Evolutionary conservation across 257 asterid genomes (phyloP), one percentile per base, ranked within the genome.

Genomic region (Salvia hispanica): DNA sequence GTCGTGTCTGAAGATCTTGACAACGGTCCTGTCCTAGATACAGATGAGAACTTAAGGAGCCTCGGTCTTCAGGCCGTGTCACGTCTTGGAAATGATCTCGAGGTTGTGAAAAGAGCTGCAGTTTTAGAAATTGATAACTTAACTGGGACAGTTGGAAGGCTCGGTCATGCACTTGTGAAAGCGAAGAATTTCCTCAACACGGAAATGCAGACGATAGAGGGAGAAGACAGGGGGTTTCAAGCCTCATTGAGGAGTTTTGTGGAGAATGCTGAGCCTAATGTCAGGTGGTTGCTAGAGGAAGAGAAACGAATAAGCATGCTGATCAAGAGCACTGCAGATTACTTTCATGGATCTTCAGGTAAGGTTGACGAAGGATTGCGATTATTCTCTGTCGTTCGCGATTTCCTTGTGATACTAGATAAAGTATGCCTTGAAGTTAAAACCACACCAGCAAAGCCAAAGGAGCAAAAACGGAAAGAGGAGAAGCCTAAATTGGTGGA

Each of bases 21-120:
- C 7, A 73, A 73, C 11, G 79, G 70, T 28, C 4, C 76, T 34
- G 7, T 55, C 37, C 75, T 55, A 16, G 85, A 79, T 25, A 55
- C 88, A 0, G 95, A 87, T 4, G 91, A 87, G 5, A 67, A 74
- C 2, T 71, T 87, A 48, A 72, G 71, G 58, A 77, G 72, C 79
- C 76, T 77, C 2, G 96, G 96, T 1, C 88, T 88, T 55, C 85
- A 82, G 52, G 90, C 78, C 9, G 91, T 88, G 59, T 76, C 89
- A 0, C 57, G 86, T 42, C 69, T 88, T 14, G 71, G 80, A n/a
- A 45, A 45, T 34, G 96, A 86, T 62, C 91, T 88, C 0, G 79
- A 72, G 74, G 74, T 82, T 47, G 89, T 88, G 2, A 88, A 73
- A 55, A 79, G 64, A 54, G 91, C 91, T n/a, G 93, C 93, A 9